Evolutionary conservation across 495 filamentous ascomycete genomes (phyloP).

Genomic region (Usnea hakonensis): DNA sequence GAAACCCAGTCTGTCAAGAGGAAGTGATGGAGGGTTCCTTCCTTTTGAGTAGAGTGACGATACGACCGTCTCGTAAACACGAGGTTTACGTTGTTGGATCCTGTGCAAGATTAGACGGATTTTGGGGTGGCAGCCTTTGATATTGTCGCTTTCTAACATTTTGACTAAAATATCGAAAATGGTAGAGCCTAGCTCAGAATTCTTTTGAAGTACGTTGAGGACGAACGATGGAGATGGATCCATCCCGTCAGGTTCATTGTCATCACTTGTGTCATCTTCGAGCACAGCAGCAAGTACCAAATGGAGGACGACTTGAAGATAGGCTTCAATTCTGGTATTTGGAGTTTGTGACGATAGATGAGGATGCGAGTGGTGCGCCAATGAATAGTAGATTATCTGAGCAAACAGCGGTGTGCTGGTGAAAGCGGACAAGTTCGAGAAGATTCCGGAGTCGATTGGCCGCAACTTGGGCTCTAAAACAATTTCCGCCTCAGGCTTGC

Average conservation of each 20-base stretch:
- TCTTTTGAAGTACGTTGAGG: slow-evolving; percentile 54
- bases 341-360: slow-evolving; percentile 64
- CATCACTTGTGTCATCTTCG: slow-evolving; percentile 64
- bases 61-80: slow-evolving; percentile 53
- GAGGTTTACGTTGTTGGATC: slow-evolving; percentile 74
- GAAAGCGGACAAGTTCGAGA: slow-evolving; percentile 65
- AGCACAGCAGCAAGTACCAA: slow-evolving; percentile 72
- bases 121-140: slow-evolving; percentile 74
- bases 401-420: slow-evolving; percentile 78
- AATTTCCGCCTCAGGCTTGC: slow-evolving; percentile 70
- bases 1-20: slow-evolving; percentile 48
- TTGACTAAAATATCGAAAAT: slow-evolving; percentile 69
- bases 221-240: slow-evolving; percentile 53
- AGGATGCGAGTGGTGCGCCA: slow-evolving; percentile 65
- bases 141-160: slow-evolving; percentile 63
- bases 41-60: slow-evolving; percentile 32
- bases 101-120: slow-evolving; percentile 77
- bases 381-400: slow-evolving; percentile 81
- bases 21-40: slow-evolving; percentile 41
- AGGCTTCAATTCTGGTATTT: slow-evolving; percentile 75
- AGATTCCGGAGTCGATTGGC: slow-evolving; percentile 68
- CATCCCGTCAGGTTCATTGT: slow-evolving; percentile 40
- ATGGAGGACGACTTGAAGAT: slow-evolving; percentile 84
- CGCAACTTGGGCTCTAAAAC: slow-evolving; percentile 88
- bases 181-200: slow-evolving; percentile 47